Percentiles rank a stretch among this genome's conserved stretches.
phyloP scores from a whole-genome alignment of 2,329 filamentous ascomycete genomes.

The Phyllosticta ampelicida region DNA sequence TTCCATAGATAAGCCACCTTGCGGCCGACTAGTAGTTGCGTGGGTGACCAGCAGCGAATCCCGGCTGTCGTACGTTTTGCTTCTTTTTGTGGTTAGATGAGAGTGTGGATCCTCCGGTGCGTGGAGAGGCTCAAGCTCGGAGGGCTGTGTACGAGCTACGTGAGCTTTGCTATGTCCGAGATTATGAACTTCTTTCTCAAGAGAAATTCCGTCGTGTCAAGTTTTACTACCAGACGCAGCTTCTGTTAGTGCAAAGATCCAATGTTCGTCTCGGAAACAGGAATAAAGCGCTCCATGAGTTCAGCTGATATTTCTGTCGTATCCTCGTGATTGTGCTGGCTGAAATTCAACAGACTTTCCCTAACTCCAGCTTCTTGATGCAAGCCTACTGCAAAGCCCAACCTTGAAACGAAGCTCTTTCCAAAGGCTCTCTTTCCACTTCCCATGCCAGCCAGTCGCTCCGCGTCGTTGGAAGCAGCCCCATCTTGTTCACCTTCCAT shows the following conservation, averaged over 20 bases:
- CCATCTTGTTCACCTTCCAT: constrained; percentile 97
- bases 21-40: no score
- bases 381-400: not conserved
- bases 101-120: not conserved
- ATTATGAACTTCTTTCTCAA: no score
- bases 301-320: not conserved
- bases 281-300: not conserved
- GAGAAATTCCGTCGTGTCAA: no score
- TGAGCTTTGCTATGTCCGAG: not conserved
- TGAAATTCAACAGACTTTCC: not conserved
- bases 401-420: constrained; percentile 8
- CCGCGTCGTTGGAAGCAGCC: constrained; percentile 86
- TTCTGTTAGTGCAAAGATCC: not conserved
- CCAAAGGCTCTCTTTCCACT: constrained; percentile 28
- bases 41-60: no score
- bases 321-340: not conserved
- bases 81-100: not conserved
- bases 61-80: no score
- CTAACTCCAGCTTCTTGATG: not conserved
- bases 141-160: not conserved
- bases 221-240: no score
- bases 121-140: not conserved
- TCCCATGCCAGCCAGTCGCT: constrained; percentile 99
- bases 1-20: no score
- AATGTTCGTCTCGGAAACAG: not conserved